A percentile compares a stretch with the other conserved stretches of the same genome.
These are phyloP conservation scores for Scenedesmus sp. DNA, from an alignment of 163 green algal species.

Conservation along the genomic window DNA sequence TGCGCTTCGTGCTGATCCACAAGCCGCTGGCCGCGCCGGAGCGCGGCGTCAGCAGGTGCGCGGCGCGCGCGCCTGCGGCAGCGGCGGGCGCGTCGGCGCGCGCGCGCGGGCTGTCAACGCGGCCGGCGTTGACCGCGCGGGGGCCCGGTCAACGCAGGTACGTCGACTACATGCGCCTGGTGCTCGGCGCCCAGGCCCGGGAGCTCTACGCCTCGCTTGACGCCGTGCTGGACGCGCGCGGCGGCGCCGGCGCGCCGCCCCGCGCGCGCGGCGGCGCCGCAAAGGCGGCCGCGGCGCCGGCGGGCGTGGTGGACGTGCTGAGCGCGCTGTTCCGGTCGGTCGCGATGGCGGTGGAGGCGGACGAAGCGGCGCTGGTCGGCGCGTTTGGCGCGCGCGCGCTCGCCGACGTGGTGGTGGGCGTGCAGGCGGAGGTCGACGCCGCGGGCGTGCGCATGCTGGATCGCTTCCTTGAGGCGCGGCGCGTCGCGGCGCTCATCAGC, in stretches of 20 bases:
- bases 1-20: conserved; percentile 85
- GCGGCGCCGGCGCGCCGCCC: no score
- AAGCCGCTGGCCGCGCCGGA: conserved; percentile 78
- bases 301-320: conserved; percentile 79
- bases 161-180: conserved; percentile 70
- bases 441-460: conserved; percentile 58
- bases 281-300: conserved; percentile 2
- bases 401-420: conserved; percentile 60
- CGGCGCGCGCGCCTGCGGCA: no score
- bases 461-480: conserved; percentile 66
- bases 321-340: conserved; percentile 84
- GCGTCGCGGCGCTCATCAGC: conserved; percentile 54
- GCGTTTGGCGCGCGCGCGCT: conserved; percentile 69
- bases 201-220: conserved; percentile 49
- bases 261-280: not conserved
- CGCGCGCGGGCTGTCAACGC: no score
- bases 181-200: conserved; percentile 55
- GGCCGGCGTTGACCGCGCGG: not conserved
- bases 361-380: conserved; percentile 50
- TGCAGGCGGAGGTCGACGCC: conserved; percentile 73
- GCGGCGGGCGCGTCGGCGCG: no score
- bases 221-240: conserved; percentile 47
- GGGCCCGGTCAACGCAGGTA: conserved; percentile 52
- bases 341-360: conserved; percentile 50
- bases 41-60: conserved; percentile 34